These are phyloP conservation scores for Elymus sibiricus DNA, from an alignment of 176 grass and related monocot species.

Conservation along the genomic window DNA sequence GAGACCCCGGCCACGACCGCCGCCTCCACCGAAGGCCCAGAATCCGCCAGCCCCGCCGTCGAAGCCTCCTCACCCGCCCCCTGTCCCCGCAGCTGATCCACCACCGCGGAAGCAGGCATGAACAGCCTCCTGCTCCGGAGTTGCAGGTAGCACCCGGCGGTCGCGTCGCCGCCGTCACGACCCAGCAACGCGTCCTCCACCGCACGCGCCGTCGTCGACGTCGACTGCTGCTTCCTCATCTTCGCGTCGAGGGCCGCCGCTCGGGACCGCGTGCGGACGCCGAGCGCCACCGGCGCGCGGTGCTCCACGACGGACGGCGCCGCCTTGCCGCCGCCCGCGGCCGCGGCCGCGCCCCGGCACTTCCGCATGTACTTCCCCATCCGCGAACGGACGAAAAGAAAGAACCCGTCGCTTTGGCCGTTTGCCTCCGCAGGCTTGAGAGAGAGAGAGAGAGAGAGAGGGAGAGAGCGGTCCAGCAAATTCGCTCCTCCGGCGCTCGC, in stretches of 20 bases:
- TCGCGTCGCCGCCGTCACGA: neutral
- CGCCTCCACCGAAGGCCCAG: neutral
- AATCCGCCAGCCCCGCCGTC: neutral
- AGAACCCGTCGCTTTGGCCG: neutral
- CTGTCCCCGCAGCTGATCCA: neutral
- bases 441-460: too few relatives aligned
- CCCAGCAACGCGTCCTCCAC: neutral
- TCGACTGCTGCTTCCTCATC: conserved; percentile 16
- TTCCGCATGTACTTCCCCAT: conserved; percentile 68
- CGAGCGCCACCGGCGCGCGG: conserved; percentile 36
- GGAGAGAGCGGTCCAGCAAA: neutral
- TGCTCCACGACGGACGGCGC: conserved; percentile 36
- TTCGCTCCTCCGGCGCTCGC: neutral
- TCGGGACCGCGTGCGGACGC: conserved; percentile 47
- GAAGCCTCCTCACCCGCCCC: neutral
- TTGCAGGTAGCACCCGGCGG: conserved; percentile 35
- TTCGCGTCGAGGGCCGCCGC: neutral
- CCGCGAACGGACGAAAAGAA: neutral
- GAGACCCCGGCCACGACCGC: conserved; percentile 14
- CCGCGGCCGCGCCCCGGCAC: conserved; percentile 16
- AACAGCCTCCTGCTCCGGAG: conserved; percentile 57
- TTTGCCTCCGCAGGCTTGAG: neutral
- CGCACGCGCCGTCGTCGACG: neutral
- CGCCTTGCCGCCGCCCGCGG: neutral
- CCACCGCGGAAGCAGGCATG: conserved; percentile 13